phyloP scores from a whole-genome alignment of 768 basidiomycete species.

The Pholiota conissans region DNA sequence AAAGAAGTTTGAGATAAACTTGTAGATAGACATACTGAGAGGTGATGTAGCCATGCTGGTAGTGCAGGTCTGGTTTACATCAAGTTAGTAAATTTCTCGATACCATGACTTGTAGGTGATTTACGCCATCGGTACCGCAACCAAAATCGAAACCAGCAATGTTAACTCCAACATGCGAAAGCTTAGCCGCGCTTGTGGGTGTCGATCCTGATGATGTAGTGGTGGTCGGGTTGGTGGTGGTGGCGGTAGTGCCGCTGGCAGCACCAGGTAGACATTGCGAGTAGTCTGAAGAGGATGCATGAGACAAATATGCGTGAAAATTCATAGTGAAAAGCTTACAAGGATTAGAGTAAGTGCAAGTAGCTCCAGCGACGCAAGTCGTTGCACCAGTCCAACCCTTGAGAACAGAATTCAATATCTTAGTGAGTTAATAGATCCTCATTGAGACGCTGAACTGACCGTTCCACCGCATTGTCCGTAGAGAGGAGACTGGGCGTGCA shows the following conservation, averaged over 20 bases:
- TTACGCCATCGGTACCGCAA: conserved; percentile 41
- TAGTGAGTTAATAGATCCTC: neutral
- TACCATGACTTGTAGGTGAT: neutral
- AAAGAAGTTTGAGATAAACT: conserved; percentile 30
- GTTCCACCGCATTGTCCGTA: neutral
- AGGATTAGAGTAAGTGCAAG: conserved; percentile 13
- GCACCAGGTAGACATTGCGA: conserved; percentile 17
- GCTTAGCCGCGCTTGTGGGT: conserved; percentile 27
- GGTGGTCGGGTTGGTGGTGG: conserved; percentile 4
- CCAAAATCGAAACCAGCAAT: conserved; percentile 60
- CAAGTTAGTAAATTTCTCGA: neutral
- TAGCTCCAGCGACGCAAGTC: conserved; percentile 16
- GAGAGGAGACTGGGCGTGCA: too few relatives aligned
- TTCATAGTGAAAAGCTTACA: too few relatives aligned
- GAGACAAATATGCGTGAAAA: neutral
- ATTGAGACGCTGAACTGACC: neutral
- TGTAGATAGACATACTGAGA: conserved; percentile 37
- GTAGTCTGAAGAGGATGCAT: conserved; percentile 6
- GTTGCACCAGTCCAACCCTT: conserved; percentile 17
- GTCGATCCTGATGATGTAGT: conserved; percentile 7
- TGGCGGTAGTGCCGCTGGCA: conserved; percentile 9
- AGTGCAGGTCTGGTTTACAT: conserved; percentile 27
- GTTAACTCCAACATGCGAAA: conserved; percentile 47
- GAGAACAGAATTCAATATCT: neutral
- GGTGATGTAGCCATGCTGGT: conserved; percentile 45